A percentile compares a stretch with the other conserved stretches of the same genome.
These are phyloP conservation scores for Colletotrichum tropicale DNA, from an alignment of 2,329 filamentous ascomycete species.

Conservation along the genomic window DNA sequence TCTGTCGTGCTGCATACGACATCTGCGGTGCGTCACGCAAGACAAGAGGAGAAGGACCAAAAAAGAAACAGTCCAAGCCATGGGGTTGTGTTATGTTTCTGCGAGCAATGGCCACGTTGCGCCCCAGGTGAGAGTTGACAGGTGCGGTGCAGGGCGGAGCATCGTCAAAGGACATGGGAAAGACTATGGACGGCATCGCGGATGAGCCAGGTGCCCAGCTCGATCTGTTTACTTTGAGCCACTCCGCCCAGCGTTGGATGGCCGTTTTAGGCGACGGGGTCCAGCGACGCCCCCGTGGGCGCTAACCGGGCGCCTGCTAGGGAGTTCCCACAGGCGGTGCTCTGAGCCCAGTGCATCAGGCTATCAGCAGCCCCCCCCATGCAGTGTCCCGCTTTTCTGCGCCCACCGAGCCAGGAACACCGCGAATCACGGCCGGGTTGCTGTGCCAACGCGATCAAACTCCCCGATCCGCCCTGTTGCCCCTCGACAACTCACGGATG, in stretches of 20 bases:
- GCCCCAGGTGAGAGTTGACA: conserved; percentile 1
- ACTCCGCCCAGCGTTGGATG: neutral
- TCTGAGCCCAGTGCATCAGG: neutral
- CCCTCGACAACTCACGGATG: conserved; percentile 19
- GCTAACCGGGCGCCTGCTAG: neutral
- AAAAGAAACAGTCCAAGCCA: neutral
- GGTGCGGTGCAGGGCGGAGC: neutral
- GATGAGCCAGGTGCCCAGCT: neutral
- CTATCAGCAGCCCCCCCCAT: too few species aligned
- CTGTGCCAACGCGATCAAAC: conserved; percentile 4
- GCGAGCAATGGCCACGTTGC: neutral
- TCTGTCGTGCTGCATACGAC: neutral
- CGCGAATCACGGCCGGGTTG: neutral
- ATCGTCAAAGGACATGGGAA: neutral
- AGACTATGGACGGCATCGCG: neutral
- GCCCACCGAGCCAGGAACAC: neutral
- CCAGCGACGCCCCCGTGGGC: neutral
- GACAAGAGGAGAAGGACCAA: neutral
- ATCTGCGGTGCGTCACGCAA: neutral
- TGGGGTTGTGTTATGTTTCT: neutral
- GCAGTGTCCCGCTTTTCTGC: neutral
- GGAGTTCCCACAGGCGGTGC: neutral
- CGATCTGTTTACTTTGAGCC: neutral
- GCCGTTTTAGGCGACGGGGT: neutral
- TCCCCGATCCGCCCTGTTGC: conserved; percentile 19